Conservation (phyloP, 2,329 filamentous ascomycete genomes). For the Colletotrichum lentis region DNA sequence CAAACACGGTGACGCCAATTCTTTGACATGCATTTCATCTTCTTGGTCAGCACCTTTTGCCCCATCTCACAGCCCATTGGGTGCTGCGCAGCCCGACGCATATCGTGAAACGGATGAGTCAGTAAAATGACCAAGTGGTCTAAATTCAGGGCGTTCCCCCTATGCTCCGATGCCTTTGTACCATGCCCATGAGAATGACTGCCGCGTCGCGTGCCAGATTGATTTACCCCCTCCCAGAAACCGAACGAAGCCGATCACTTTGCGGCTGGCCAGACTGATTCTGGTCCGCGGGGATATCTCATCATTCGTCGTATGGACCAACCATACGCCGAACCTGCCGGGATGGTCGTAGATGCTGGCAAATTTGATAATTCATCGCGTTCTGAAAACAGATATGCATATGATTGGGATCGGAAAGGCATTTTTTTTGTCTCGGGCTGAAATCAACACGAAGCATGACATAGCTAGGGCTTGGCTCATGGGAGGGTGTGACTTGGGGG, state of each 20-base stretch:
- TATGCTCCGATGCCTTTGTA: neutral
- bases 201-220: conserved; percentile 34
- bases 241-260: neutral
- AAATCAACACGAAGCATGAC: neutral
- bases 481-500: neutral
- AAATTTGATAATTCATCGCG: conserved; percentile 29
- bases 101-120: conserved; percentile 18
- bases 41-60: conserved; percentile 10
- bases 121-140: conserved; percentile 13
- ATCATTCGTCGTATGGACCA: neutral
- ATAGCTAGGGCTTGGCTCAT: conserved; percentile 6
- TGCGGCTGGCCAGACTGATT: neutral
- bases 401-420: conserved; percentile 6
- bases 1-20: neutral
- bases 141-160: neutral
- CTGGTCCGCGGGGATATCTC: neutral
- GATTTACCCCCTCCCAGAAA: neutral
- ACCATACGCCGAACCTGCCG: conserved; percentile 6
- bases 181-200: conserved; percentile 10
- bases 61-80: neutral
- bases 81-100: neutral
- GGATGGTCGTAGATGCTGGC: conserved; percentile 25
- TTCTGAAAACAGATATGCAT: neutral
- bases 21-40: conserved; percentile 4
- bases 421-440: conserved; percentile 21